Percentiles rank a stretch among this genome's conserved stretches.
Conservation (phyloP, 106 monocot species). For the Dactylorhiza incarnata region DNA sequence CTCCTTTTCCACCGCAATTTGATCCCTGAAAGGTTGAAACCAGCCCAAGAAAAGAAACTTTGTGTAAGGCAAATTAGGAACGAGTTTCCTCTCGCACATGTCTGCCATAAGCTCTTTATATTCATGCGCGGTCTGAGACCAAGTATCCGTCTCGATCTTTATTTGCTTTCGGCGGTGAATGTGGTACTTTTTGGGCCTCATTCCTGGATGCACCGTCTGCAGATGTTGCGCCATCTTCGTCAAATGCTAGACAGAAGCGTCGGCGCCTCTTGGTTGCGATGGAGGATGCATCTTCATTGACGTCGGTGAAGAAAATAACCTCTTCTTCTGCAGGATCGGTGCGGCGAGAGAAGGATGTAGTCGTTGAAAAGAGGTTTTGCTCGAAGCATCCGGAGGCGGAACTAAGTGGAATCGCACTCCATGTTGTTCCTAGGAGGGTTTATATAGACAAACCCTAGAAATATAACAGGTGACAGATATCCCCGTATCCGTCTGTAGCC, state of each 20-base stretch:
- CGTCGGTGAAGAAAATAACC: slow-evolving; percentile 4
- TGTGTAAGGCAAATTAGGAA: slow-evolving; percentile 82
- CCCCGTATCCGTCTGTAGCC: no score
- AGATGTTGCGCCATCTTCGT: neutral
- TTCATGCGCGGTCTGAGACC: slow-evolving; percentile 89
- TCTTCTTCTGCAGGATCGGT: no score
- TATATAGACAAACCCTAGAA: no score
- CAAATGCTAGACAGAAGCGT: neutral
- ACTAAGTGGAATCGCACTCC: no score
- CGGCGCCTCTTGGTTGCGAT: neutral
- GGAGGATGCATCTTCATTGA: neutral
- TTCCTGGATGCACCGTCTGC: slow-evolving; percentile 14
- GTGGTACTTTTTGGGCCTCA: slow-evolving; percentile 33
- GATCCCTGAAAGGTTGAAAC: slow-evolving; percentile 83
- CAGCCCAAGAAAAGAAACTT: slow-evolving; percentile 87
- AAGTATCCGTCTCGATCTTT: slow-evolving; percentile 84
- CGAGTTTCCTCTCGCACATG: slow-evolving; percentile 88
- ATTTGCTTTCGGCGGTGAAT: slow-evolving; percentile 57
- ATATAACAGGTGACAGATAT: no score
- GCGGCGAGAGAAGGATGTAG: no score
- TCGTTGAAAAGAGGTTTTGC: no score
- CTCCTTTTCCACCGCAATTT: slow-evolving; percentile 56
- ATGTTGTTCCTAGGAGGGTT: no score
- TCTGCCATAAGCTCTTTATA: slow-evolving; percentile 73
- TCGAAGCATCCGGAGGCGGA: no score